Evolutionary conservation across 2,329 filamentous ascomycete genomes (phyloP).

Genomic region (Ilyonectria destructans): DNA sequence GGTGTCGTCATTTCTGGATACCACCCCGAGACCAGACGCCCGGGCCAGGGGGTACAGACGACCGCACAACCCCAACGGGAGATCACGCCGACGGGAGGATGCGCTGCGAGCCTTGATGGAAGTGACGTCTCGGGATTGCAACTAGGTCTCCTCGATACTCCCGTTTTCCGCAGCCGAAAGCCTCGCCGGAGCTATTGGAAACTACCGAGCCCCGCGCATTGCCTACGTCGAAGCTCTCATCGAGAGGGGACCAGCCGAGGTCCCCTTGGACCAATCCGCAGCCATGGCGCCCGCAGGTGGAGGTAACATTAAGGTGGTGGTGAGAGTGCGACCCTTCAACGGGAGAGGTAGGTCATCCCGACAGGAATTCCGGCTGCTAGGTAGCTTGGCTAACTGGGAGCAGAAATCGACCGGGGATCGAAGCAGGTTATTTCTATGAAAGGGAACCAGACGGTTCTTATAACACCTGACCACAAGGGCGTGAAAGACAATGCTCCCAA

Average conservation of each 20-base stretch:
- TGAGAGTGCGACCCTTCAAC: constrained; percentile 96
- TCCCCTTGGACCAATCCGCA: constrained; percentile 53
- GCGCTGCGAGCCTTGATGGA: constrained; percentile 44
- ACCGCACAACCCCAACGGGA: constrained; percentile 34
- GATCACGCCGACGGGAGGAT: constrained; percentile 41
- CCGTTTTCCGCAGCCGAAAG: constrained; percentile 15
- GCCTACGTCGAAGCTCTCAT: constrained; percentile 41
- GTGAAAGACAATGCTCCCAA: constrained; percentile 83
- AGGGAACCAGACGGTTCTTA: constrained; percentile 89
- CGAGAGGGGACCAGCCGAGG: constrained; percentile 55
- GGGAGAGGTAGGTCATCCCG: constrained; percentile 78
- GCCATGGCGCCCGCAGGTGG: constrained; percentile 74
- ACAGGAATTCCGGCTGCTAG: constrained; percentile 9
- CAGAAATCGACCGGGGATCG: constrained; percentile 91
- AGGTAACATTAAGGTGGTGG: constrained; percentile 99
- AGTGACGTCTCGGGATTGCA: constrained; percentile 38
- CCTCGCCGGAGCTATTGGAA: constrained; percentile 31
- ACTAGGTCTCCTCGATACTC: constrained; percentile 32
- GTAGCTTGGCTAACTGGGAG: constrained; percentile 38
- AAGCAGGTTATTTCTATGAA: constrained; percentile 99
- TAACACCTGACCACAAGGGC: constrained; percentile 80
- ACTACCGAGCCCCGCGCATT: constrained; percentile 48
- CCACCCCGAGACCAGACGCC: constrained; percentile 33
- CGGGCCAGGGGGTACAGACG: constrained; percentile 38
- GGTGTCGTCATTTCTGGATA: constrained; percentile 50